Evolutionary conservation across 257 asterid species (phyloP), one percentile per base, ranked within the genome.

Genomic region (Plantago major): DNA sequence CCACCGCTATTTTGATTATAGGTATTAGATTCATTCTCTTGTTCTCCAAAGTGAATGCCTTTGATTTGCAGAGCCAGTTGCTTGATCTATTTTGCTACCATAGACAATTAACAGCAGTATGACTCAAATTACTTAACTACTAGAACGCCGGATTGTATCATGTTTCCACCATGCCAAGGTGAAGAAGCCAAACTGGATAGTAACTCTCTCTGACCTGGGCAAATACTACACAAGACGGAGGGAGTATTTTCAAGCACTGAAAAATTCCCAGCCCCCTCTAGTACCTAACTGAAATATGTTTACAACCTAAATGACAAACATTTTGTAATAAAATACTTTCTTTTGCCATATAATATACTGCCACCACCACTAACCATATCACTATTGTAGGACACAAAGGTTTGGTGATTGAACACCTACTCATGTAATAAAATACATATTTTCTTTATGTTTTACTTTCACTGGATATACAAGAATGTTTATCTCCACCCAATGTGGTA

Each of bases 1-100:
- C 68, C 96, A 89, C 66, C 97, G 96, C 42, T 92, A 92, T 71
- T 92, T 92, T 81, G 99, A 92, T 78, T 89, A 92, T 78, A 89
- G 98, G 98, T 91, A 86, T 53, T 11, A 62, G 52, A 72, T 72
- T 67, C 64, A 61, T 73, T 66, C 64, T 28, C 30, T 59, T 42
- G 28, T 49, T 52, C 38, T 62, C 12, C 55, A 53, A 10, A 52
- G 33, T 40, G 37, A 57, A 55, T n/a, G 19, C 45, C 50, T 44
- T 51, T n/a, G 2, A 62, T 44, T 13, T 11, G 10, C 57, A 18
- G n/a, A 14, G 26, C 50, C 38, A 55, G 65, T 47, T 40, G 45
- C 16, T 68, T 60, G 60, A 58, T 37, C 49, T 43, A 52, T 19
- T 11, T 30, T 63, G 72, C 61, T 43, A 48, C 42, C 40, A 61